Evolutionary conservation across 176 grass and related monocot species (phyloP).

Genomic region (Phoenix roebelenii): DNA sequence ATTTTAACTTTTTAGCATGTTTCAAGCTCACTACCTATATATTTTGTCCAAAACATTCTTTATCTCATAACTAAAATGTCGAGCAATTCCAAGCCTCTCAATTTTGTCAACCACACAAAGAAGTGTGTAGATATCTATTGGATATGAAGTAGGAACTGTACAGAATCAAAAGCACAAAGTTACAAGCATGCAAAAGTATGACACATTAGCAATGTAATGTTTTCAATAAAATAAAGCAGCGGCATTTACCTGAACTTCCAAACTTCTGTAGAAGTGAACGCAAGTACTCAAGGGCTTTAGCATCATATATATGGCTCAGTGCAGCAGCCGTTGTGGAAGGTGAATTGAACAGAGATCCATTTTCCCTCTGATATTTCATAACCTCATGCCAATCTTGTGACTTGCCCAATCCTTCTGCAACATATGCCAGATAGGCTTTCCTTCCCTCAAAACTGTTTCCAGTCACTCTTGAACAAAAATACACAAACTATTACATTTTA

Average conservation of each 20-base stretch:
- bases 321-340: constrained; percentile 52
- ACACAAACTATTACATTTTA: background rate
- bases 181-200: too few relatives aligned
- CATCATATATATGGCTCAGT: constrained; percentile 30
- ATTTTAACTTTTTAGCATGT: background rate
- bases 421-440: constrained; percentile 60
- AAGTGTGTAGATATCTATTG: constrained; percentile 28
- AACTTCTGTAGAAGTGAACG: constrained; percentile 32
- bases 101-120: constrained; percentile 54
- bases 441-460: constrained; percentile 26
- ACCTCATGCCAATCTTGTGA: constrained; percentile 37
- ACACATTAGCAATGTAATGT: background rate
- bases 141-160: constrained; percentile 43
- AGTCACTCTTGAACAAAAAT: constrained; percentile 29
- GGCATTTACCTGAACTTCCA: constrained; percentile 45
- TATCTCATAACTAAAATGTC: constrained; percentile 42
- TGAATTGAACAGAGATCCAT: constrained; percentile 66
- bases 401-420: constrained; percentile 56
- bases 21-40: constrained; percentile 34
- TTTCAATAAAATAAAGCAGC: background rate
- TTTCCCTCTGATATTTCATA: constrained; percentile 56
- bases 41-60: constrained; percentile 42
- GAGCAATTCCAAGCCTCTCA: constrained; percentile 55
- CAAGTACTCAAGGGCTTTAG: constrained; percentile 58
- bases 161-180: background rate